Conservation (phyloP, 2,329 filamentous ascomycete species). For the Domatiomyces globalis region DNA sequence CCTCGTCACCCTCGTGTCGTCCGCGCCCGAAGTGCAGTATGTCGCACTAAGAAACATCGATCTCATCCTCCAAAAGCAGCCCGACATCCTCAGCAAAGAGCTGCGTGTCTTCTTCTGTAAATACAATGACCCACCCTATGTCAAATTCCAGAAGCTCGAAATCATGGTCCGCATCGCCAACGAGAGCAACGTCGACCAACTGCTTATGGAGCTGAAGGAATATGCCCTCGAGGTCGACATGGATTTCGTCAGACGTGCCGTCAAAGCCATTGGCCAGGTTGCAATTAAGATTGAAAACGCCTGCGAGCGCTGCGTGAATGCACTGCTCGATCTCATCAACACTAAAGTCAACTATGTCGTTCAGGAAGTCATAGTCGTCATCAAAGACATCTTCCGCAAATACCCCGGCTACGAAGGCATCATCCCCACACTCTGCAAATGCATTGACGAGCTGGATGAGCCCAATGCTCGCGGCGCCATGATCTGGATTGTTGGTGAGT, state of each 20-base stretch:
- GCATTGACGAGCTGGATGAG: conserved; percentile 94
- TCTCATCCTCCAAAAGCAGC: conserved; percentile 83
- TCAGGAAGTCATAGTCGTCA: conserved; percentile 95
- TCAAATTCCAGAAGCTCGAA: conserved; percentile 94
- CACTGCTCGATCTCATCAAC: conserved; percentile 81
- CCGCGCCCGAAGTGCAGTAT: conserved; percentile 92
- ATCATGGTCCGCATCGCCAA: conserved; percentile 99
- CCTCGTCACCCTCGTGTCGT: conserved; percentile 86
- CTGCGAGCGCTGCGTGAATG: conserved; percentile 90
- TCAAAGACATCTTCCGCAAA: conserved; percentile 95
- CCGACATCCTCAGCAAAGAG: conserved; percentile 93
- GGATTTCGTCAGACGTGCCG: conserved; percentile 89
- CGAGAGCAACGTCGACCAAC: conserved; percentile 87
- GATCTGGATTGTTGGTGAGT: conserved; percentile 98
- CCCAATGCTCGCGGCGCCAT: conserved; percentile 77
- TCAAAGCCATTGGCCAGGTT: conserved; percentile 93
- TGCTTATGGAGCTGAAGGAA: conserved; percentile 87
- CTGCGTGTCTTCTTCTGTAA: conserved; percentile 99
- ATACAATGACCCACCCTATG: conserved; percentile 95
- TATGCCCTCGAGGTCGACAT: conserved; percentile 97
- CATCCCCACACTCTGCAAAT: conserved; percentile 87
- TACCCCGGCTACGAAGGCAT: conserved; percentile 97
- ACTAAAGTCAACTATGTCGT: conserved; percentile 99
- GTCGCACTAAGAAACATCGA: conserved; percentile 94
- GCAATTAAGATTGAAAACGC: conserved; percentile 96